A percentile compares a stretch with the other conserved stretches of the same genome.
These are phyloP conservation scores for Bullera alba DNA, from an alignment of 768 basidiomycete genomes.

Conservation along the genomic window DNA sequence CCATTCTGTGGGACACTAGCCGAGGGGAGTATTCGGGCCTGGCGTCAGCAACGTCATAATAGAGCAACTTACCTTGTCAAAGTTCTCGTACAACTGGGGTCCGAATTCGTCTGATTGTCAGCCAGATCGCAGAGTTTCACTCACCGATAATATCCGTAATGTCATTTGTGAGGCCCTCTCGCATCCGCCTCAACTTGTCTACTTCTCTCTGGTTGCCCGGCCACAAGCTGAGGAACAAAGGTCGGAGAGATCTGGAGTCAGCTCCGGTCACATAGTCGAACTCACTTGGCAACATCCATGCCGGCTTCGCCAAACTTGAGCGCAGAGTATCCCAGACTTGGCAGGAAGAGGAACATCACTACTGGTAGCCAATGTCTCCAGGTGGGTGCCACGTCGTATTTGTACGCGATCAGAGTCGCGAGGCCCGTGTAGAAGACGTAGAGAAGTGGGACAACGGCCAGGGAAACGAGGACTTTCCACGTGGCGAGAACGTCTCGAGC, in stretches of 20 bases:
- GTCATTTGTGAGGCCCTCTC: constrained; percentile 71
- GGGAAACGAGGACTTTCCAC: constrained; percentile 92
- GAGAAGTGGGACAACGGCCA: constrained; percentile 80
- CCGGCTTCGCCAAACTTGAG: constrained; percentile 97
- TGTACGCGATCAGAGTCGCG: constrained; percentile 65
- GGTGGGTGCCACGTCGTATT: constrained; percentile 57
- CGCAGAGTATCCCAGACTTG: constrained; percentile 84
- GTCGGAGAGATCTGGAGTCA: constrained; percentile 69
- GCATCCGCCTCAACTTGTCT: constrained; percentile 64
- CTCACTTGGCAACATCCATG: constrained; percentile 91
- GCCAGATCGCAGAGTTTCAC: constrained; percentile 5
- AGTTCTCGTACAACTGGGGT: constrained; percentile 77
- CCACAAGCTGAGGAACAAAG: constrained; percentile 74
- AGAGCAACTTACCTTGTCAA: constrained; percentile 58
- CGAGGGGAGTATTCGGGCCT: constrained; percentile 80
- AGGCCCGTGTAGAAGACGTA: constrained; percentile 76
- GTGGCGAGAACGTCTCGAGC: constrained; percentile 95
- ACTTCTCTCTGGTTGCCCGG: constrained; percentile 82
- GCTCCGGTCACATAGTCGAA: constrained; percentile 9
- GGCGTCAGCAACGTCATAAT: constrained; percentile 1
- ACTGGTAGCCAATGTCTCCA: constrained; percentile 72
- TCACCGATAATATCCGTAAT: constrained; percentile 55
- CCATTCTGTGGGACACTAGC: constrained; percentile 75
- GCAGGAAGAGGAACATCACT: constrained; percentile 63
- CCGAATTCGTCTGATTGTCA: constrained; percentile 71